Evolutionary conservation across 2,329 filamentous ascomycete species (phyloP).

Genomic region (Aspergillus quadricinctus): DNA sequence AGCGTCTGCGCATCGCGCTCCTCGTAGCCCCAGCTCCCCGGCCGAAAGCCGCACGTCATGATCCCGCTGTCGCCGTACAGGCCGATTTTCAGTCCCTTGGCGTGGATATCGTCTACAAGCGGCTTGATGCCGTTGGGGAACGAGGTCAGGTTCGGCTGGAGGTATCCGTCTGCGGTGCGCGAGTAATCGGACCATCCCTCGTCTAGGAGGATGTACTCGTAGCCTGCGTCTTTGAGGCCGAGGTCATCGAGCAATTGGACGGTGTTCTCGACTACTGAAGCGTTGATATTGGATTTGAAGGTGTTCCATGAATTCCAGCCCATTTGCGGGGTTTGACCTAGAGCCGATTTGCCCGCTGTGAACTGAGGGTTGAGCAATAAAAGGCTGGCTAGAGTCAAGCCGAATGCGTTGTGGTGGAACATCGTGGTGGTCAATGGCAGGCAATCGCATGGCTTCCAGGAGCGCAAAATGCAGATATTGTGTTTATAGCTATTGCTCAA

Average conservation of each 20-base stretch:
- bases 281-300: conserved; percentile 6
- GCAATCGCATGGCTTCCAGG: background rate
- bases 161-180: conserved; percentile 10
- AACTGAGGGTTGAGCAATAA: background rate
- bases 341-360: background rate
- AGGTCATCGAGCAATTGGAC: background rate
- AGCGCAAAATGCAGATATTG: background rate
- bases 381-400: background rate
- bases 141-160: conserved; percentile 37
- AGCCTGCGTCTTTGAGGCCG: conserved; percentile 13
- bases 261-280: background rate
- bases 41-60: conserved; percentile 43
- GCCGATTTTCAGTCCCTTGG: background rate
- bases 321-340: conserved; percentile 1
- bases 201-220: conserved; percentile 36
- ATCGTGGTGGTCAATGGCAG: background rate
- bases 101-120: background rate
- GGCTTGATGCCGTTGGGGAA: conserved; percentile 41
- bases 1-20: conserved; percentile 52
- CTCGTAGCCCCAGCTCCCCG: conserved; percentile 47
- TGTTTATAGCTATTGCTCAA: background rate
- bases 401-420: background rate
- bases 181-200: conserved; percentile 35
- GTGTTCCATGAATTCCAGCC: conserved; percentile 9
- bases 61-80: conserved; percentile 43